Percentiles rank a stretch among this genome's conserved stretches.
Evolutionary conservation across 257 asterid species (phyloP).

Genomic region (Ligustrum vulgare): DNA sequence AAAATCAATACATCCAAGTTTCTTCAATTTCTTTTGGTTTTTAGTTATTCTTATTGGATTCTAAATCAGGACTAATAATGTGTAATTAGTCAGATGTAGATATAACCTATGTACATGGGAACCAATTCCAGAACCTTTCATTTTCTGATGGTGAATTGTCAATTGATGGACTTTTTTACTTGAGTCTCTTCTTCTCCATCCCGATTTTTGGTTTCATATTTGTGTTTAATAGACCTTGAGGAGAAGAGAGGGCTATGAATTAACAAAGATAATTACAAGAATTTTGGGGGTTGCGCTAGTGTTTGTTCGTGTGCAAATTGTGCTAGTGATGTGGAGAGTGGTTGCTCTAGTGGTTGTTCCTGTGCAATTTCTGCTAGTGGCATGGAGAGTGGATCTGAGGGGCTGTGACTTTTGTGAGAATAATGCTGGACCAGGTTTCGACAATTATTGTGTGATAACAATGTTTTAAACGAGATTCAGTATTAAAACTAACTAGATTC

Average conservation of each 20-base stretch:
- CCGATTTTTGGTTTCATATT: neutral
- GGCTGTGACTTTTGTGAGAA: neutral
- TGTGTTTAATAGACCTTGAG: neutral
- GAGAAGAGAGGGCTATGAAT: neutral
- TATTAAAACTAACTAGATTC: too few species aligned
- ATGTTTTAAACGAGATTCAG: too few species aligned
- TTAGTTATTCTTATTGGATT: neutral
- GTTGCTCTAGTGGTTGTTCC: neutral
- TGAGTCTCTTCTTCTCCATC: neutral
- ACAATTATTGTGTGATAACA: neutral
- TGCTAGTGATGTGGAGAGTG: neutral
- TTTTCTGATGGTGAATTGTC: neutral
- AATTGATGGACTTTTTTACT: neutral
- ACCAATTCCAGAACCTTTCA: neutral
- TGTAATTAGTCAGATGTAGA: neutral
- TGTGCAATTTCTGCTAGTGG: neutral
- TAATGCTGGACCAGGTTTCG: neutral
- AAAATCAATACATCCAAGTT: neutral
- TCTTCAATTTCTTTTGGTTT: neutral
- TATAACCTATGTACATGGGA: neutral
- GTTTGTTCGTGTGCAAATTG: neutral
- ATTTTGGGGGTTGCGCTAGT: neutral
- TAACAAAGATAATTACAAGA: neutral
- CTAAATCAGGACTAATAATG: neutral
- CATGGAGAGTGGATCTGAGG: neutral